phyloP scores from a whole-genome alignment of 108 stramenopile genomes.

The Fistulifera solaris region DNA sequence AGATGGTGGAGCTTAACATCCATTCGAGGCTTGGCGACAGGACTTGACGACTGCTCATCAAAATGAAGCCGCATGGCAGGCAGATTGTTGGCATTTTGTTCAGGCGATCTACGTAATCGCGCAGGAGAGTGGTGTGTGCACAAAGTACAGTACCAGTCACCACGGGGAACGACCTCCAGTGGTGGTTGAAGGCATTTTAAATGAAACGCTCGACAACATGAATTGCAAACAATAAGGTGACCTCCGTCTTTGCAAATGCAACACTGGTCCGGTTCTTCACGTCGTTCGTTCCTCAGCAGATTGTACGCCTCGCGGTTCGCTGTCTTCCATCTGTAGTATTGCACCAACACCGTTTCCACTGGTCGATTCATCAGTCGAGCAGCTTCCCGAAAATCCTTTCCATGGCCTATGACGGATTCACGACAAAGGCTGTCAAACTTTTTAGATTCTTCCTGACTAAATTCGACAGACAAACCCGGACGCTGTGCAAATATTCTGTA shows the following conservation, averaged over 20 bases:
- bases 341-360: background rate
- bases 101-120: background rate
- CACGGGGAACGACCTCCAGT: background rate
- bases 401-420: too few relatives aligned
- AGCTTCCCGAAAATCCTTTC: too few relatives aligned
- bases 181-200: background rate
- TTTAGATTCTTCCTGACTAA: too few relatives aligned
- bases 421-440: too few relatives aligned
- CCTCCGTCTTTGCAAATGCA: background rate
- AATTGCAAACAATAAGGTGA: background rate
- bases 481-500: too few relatives aligned
- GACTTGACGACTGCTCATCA: too few relatives aligned
- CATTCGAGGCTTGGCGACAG: too few relatives aligned
- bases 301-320: background rate
- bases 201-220: background rate
- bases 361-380: background rate
- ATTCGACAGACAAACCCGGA: too few relatives aligned
- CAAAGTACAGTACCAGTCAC: background rate
- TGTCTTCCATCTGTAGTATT: conserved; percentile 1
- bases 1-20: too few relatives aligned
- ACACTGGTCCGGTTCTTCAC: background rate
- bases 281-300: background rate
- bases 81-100: too few relatives aligned
- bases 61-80: too few relatives aligned
- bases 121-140: background rate